Conservation (phyloP, 2,329 filamentous ascomycete genomes). For the Bipolaris victoriae region DNA sequence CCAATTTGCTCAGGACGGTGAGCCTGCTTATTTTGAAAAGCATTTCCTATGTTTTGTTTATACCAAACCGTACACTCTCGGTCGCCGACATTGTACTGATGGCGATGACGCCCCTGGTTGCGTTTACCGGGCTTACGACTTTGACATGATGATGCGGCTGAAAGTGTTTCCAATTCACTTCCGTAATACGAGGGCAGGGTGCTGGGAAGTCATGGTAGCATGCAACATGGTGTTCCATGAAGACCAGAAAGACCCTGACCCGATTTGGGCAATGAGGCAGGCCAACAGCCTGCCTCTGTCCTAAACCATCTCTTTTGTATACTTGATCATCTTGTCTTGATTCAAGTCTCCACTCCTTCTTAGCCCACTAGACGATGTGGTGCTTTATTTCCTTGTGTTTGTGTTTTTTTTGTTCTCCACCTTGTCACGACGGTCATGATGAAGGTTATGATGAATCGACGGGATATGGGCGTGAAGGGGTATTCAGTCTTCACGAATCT, state of each 20-base stretch:
- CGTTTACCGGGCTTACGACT: constrained; percentile 25
- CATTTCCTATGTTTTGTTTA: constrained; percentile 43
- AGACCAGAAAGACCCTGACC: background rate
- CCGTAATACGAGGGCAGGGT: constrained; percentile 28
- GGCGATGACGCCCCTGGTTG: constrained; percentile 18
- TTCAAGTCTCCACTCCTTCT: constrained; percentile 26
- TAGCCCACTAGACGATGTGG: constrained; percentile 23
- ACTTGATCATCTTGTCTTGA: constrained; percentile 32
- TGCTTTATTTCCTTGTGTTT: constrained; percentile 26
- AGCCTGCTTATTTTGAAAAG: constrained; percentile 34
- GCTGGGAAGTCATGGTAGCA: constrained; percentile 7
- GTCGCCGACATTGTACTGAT: constrained; percentile 20
- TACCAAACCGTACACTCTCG: constrained; percentile 28
- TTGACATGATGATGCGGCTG: constrained; percentile 37
- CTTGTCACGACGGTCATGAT: constrained; percentile 38
- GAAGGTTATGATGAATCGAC: constrained; percentile 28
- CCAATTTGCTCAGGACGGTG: constrained; percentile 27
- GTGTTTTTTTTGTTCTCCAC: constrained; percentile 11
- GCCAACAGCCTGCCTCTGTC: constrained; percentile 11
- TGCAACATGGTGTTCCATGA: background rate
- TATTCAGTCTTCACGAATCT: constrained; percentile 25
- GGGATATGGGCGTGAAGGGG: constrained; percentile 18
- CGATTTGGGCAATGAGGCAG: background rate
- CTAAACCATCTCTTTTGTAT: constrained; percentile 32
- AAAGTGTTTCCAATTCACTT: constrained; percentile 33